These are phyloP conservation scores for Eucalyptus camaldulensis DNA, from an alignment of 345 rosid species.

Conservation along the genomic window DNA sequence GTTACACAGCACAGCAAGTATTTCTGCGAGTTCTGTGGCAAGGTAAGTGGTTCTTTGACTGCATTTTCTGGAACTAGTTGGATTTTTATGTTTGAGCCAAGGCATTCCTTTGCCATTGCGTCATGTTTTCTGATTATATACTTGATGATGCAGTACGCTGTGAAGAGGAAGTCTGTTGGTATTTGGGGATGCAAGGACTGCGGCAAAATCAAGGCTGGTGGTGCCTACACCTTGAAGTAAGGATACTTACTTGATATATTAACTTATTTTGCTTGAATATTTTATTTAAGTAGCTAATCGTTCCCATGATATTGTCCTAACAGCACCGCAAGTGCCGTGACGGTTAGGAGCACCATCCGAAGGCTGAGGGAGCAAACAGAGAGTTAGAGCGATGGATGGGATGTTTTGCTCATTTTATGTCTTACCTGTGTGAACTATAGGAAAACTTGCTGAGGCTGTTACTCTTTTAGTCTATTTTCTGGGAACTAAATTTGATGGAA, in stretches of 20 bases:
- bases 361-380: slow-evolving; percentile 8
- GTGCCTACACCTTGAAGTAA: slow-evolving; percentile 30
- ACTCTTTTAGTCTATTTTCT: neutral
- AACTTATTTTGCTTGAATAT: neutral
- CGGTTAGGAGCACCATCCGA: slow-evolving; percentile 4
- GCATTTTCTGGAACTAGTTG: neutral
- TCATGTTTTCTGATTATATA: neutral
- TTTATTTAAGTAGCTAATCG: neutral
- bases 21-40: slow-evolving; percentile 3
- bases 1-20: slow-evolving; percentile 1
- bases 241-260: neutral
- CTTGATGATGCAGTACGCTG: slow-evolving; percentile 12
- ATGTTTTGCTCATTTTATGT: neutral
- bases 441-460: neutral
- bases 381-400: neutral
- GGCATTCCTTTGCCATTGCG: neutral
- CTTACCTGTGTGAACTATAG: neutral
- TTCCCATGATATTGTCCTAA: neutral
- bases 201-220: slow-evolving; percentile 32
- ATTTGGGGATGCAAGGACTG: slow-evolving; percentile 38
- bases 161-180: slow-evolving; percentile 37
- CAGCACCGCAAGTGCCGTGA: slow-evolving; percentile 8
- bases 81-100: neutral
- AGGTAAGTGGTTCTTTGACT: neutral
- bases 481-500: neutral